These are phyloP conservation scores for Lodderomyces pseudojiufengensis DNA, from an alignment of 1,139 yeast species.

Conservation along the genomic window DNA sequence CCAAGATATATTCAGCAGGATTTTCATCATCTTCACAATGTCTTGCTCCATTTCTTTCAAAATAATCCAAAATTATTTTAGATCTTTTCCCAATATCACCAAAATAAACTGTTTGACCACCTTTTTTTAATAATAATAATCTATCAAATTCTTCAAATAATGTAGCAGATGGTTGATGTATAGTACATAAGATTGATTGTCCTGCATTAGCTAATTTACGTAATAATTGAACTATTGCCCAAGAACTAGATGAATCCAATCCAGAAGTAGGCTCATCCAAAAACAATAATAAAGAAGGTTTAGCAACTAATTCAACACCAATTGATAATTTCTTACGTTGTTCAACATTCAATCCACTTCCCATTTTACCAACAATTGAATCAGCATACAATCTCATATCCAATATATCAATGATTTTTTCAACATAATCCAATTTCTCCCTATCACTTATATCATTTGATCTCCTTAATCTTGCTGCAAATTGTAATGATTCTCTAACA, in stretches of 20 bases:
- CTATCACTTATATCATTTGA: conserved; percentile 25
- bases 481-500: conserved; percentile 37
- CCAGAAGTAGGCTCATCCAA: conserved; percentile 40
- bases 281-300: conserved; percentile 32
- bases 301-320: conserved; percentile 40
- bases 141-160: conserved; percentile 76
- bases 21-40: conserved; percentile 50
- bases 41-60: conserved; percentile 67
- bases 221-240: conserved; percentile 63
- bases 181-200: conserved; percentile 79
- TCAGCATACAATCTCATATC: conserved; percentile 32
- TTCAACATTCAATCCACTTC: conserved; percentile 39
- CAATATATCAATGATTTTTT: conserved; percentile 33
- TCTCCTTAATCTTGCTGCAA: conserved; percentile 37
- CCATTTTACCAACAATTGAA: conserved; percentile 38
- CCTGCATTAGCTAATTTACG: conserved; percentile 73
- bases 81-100: conserved; percentile 75
- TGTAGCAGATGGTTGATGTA: conserved; percentile 81
- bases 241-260: conserved; percentile 41
- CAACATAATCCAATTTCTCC: conserved; percentile 35
- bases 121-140: conserved; percentile 63
- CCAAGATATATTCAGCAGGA: conserved; percentile 66
- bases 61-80: conserved; percentile 56
- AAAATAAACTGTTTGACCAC: conserved; percentile 77
- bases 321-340: conserved; percentile 36